phyloP scores from a whole-genome alignment of 768 basidiomycete genomes.

The Gyrodon lividus region DNA sequence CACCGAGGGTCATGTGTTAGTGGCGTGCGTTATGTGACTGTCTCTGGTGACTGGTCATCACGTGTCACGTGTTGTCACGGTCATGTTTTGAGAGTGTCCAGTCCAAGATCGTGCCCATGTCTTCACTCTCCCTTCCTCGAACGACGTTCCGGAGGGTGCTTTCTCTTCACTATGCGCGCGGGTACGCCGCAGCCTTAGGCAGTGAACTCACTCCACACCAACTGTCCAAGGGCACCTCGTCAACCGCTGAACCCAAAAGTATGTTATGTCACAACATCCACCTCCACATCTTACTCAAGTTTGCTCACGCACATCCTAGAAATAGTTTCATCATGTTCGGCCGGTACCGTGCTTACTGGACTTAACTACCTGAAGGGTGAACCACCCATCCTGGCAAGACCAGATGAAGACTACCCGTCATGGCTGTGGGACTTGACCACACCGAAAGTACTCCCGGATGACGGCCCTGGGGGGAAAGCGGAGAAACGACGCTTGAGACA shows the following conservation, averaged over 20 bases:
- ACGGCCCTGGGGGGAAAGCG: constrained; percentile 71
- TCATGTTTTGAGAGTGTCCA: neutral
- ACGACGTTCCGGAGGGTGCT: constrained; percentile 11
- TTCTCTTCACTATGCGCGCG: constrained; percentile 11
- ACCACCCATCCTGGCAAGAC: constrained; percentile 66
- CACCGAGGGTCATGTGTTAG: no score
- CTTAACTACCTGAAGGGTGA: constrained; percentile 83
- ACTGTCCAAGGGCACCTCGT: neutral
- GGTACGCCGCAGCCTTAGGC: constrained; percentile 12
- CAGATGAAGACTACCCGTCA: constrained; percentile 83
- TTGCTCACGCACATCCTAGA: constrained; percentile 12
- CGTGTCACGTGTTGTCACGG: neutral
- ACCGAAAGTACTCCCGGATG: constrained; percentile 59
- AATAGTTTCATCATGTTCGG: constrained; percentile 58
- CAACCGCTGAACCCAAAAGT: constrained; percentile 19
- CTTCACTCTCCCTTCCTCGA: constrained; percentile 14
- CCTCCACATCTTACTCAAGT: neutral
- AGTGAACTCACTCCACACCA: neutral
- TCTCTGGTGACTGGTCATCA: no score
- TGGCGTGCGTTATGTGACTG: no score
- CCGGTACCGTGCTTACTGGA: constrained; percentile 77
- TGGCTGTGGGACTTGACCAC: constrained; percentile 86
- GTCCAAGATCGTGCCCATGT: constrained; percentile 14
- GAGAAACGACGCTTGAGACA: constrained; percentile 55
- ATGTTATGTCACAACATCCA: constrained; percentile 17